Base-by-base conservation (phyloP, 768 basidiomycete species). In the Tephrocybe sp. region DNA sequence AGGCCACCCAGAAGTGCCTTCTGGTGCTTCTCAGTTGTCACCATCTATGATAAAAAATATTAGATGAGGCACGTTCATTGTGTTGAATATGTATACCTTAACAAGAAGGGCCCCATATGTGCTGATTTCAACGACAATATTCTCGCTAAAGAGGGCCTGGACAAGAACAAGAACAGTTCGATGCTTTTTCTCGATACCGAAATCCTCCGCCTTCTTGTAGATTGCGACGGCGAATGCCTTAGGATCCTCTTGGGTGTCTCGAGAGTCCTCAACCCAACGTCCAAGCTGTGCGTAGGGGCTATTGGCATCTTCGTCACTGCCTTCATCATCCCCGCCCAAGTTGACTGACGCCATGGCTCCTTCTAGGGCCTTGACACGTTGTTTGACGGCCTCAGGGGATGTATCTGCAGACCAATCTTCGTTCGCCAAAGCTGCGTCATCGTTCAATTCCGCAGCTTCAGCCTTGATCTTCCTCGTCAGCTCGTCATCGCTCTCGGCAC, bases 341-440 rank as follows among this genome's bases (percentile, higher is more conserved):
- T 75, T 72, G 18, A 81, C 62, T 25, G 73, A 71, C 7, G 84
- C 83, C 63, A 91, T 65, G 44, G 71, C 73, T 15, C 70, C 69
- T 53, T 88, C 85, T 18, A 94, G 74, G 8, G 83, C 81, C 59
- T 85, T 84, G 63, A 90, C 75, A 37, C 94, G 90, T 24, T 86
- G 81, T 57, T 87, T 86, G 54, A 97, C 90, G 18, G 93, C 93
- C 62, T 91, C 92, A 4, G 87, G 80, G 2, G 90, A 93, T 1
- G 91, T 93, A 63, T 96, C 93, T n/a, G 83, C 88, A 46, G 89
- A 88, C 94, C 94, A 97, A 50, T 88, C 91, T 42, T 93, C 89
- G 17, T 83, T 80, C 9, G 72, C 76, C 45, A 88, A 69, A 3
- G 75, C 66, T 18, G 86, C 73, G 0, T 90, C 81, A 2, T 75